Evolutionary conservation across 768 basidiomycete genomes (phyloP).

Genomic region (Suillus brevipes): DNA sequence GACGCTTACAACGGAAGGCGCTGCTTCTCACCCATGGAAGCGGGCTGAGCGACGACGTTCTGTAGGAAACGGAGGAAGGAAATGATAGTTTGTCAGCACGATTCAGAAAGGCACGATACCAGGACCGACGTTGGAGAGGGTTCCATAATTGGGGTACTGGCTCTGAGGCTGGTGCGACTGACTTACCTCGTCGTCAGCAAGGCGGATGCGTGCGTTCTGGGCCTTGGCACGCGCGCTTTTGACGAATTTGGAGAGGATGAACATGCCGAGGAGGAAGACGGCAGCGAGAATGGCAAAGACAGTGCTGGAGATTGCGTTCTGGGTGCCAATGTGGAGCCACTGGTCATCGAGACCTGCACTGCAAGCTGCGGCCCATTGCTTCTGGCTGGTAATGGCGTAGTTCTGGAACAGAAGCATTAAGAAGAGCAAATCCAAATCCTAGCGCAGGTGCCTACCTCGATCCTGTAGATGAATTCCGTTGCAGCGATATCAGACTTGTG

Average conservation of each 20-base stretch:
- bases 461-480: constrained; percentile 82
- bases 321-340: constrained; percentile 32
- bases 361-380: constrained; percentile 46
- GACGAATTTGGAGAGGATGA: constrained; percentile 36
- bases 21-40: constrained; percentile 32
- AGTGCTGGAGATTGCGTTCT: constrained; percentile 33
- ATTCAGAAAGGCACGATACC: constrained; percentile 10
- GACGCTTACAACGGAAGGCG: constrained; percentile 24
- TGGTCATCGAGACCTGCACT: constrained; percentile 32
- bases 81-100: constrained; percentile 9
- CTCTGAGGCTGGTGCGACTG: background rate
- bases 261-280: constrained; percentile 35
- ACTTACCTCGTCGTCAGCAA: constrained; percentile 40
- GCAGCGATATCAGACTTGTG: constrained; percentile 75
- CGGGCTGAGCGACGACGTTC: constrained; percentile 17
- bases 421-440: background rate
- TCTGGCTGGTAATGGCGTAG: constrained; percentile 45
- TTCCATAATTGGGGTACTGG: constrained; percentile 15
- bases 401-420: constrained; percentile 30
- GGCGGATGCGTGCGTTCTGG: constrained; percentile 36
- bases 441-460: constrained; percentile 51
- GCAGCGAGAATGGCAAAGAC: constrained; percentile 37
- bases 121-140: constrained; percentile 11
- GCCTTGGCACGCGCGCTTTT: constrained; percentile 32
- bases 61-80: constrained; percentile 12